Conservation (phyloP, 192 early-diverging fungal species). For the Chytriomyces sp. region DNA sequence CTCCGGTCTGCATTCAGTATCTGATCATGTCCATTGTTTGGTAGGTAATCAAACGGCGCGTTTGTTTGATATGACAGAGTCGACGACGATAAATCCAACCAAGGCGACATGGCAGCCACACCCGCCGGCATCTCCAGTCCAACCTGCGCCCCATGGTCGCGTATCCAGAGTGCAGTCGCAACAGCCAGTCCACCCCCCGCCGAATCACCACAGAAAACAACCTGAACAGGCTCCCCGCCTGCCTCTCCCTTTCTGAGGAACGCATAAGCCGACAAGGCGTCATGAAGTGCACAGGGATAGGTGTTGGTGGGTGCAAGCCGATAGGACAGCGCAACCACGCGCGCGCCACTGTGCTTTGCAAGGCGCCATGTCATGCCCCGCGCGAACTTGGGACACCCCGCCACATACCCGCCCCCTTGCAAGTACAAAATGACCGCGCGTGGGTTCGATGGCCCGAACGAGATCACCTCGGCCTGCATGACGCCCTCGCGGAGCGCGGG, state of each 20-base stretch:
- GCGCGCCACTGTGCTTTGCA: constrained; percentile 50
- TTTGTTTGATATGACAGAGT: constrained; percentile 46
- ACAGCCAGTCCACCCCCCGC: constrained; percentile 58
- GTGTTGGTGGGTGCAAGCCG: constrained; percentile 76
- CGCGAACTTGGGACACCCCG: constrained; percentile 28
- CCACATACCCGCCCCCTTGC: constrained; percentile 34
- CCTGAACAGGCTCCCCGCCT: constrained; percentile 35
- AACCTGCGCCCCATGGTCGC: constrained; percentile 34
- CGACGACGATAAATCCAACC: constrained; percentile 61
- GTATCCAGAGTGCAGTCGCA: constrained; percentile 44
- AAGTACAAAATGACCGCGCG: constrained; percentile 28
- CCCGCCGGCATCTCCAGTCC: constrained; percentile 52
- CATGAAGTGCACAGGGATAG: constrained; percentile 82
- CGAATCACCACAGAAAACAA: constrained; percentile 53
- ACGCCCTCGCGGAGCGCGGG: constrained; percentile 4
- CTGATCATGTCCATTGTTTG: constrained; percentile 36
- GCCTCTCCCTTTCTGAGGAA: constrained; percentile 53
- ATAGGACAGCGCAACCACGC: constrained; percentile 70
- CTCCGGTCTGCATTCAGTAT: constrained; percentile 27
- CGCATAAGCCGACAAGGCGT: constrained; percentile 76
- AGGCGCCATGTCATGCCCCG: constrained; percentile 36
- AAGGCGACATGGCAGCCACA: constrained; percentile 63
- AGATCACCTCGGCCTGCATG: constrained; percentile 27
- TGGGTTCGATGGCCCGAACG: not conserved
- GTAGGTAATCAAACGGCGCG: constrained; percentile 38